Conservation (phyloP, 202 grass and related monocot species). For the Dendrocalamus latiflorus region DNA sequence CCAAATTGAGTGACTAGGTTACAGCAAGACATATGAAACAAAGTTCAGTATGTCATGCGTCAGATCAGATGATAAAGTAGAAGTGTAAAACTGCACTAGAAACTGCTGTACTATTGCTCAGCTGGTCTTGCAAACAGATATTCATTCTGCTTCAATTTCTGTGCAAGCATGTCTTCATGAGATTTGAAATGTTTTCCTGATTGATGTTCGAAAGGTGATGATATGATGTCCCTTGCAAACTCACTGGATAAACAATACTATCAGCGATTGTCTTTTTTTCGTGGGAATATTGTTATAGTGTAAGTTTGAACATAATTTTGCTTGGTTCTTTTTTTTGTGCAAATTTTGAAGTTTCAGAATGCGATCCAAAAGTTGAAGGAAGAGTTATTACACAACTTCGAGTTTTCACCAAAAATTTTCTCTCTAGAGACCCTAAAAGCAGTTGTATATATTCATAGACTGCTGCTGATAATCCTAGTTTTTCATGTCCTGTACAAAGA, state of each 20-base stretch:
- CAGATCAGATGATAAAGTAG: not conserved
- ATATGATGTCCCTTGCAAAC: not conserved
- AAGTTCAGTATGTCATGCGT: not conserved
- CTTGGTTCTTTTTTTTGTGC: not conserved
- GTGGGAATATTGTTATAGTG: not conserved
- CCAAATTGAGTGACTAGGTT: not conserved
- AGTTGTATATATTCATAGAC: constrained; percentile 31
- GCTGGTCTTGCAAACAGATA: not conserved
- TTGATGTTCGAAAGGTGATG: not conserved
- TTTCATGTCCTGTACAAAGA: constrained; percentile 22
- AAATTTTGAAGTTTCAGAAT: not conserved
- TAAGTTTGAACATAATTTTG: not conserved
- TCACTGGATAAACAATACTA: not conserved
- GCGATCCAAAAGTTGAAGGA: not conserved
- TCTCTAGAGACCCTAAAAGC: constrained; percentile 35
- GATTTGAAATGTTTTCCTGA: not conserved
- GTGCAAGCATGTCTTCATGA: constrained; percentile 8
- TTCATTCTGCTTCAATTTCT: not conserved
- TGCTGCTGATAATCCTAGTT: constrained; percentile 39
- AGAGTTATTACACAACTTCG: constrained; percentile 23
- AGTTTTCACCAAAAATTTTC: constrained; percentile 21
- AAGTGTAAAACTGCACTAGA: no score
- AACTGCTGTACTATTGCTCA: no score
- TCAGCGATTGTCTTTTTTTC: not conserved
- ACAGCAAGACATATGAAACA: not conserved